Conservation (phyloP, 2,329 filamentous ascomycete species). For the Hymenoscyphus salicellus region DNA sequence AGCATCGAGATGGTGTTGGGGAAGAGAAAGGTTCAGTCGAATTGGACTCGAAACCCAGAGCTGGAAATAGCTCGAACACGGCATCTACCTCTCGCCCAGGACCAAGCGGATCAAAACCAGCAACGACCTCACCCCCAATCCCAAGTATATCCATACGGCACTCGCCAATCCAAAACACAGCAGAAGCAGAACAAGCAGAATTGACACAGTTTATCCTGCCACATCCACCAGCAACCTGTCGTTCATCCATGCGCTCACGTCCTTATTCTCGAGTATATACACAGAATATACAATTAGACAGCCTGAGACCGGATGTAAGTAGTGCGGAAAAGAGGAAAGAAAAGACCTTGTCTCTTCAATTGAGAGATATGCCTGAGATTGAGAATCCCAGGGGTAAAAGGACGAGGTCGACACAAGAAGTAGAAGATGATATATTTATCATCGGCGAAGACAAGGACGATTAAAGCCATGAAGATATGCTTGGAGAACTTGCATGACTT, state of each 20-base stretch:
- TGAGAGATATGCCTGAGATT: background rate
- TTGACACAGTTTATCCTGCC: background rate
- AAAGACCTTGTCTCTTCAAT: background rate
- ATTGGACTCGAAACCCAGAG: no score
- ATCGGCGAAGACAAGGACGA: background rate
- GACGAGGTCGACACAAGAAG: background rate
- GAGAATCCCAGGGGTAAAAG: background rate
- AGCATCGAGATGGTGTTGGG: background rate
- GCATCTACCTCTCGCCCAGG: no score
- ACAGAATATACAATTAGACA: background rate
- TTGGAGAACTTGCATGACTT: background rate
- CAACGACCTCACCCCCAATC: background rate
- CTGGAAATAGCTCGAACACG: no score
- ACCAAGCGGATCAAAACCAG: background rate
- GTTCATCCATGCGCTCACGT: background rate
- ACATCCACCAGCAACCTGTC: background rate
- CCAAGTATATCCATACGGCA: background rate
- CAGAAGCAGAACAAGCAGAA: background rate
- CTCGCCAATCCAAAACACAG: background rate
- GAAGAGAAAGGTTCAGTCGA: background rate
- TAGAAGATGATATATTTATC: background rate
- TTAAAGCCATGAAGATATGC: background rate
- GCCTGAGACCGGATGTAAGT: background rate
- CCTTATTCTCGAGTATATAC: background rate
- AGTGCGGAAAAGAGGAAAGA: background rate